These are phyloP conservation scores for Zymoseptoria ardabiliae DNA, from an alignment of 2,329 filamentous ascomycete species.

Conservation along the genomic window DNA sequence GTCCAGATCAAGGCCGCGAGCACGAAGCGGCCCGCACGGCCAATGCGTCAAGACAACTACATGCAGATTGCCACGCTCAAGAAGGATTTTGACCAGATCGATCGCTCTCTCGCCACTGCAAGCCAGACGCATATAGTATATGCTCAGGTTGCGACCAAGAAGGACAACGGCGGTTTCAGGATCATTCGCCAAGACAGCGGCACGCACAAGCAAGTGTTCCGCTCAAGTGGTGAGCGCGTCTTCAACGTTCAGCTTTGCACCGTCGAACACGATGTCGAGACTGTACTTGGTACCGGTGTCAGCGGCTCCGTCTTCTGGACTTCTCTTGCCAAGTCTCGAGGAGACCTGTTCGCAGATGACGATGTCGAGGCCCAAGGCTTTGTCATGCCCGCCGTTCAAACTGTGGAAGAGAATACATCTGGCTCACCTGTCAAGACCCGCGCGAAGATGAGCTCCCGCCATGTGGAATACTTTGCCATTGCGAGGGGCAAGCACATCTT, in stretches of 20 bases:
- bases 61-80: slow-evolving; percentile 91
- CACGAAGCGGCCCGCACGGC: slow-evolving; percentile 45
- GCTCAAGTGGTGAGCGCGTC: slow-evolving; percentile 82
- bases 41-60: slow-evolving; percentile 71
- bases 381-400: slow-evolving; percentile 76
- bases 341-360: slow-evolving; percentile 70
- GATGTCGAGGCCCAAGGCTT: slow-evolving; percentile 80
- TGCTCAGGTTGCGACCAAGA: slow-evolving; percentile 57
- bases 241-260: slow-evolving; percentile 87
- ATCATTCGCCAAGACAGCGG: slow-evolving; percentile 94
- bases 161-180: slow-evolving; percentile 80
- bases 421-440: slow-evolving; percentile 93
- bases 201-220: slow-evolving; percentile 84
- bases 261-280: slow-evolving; percentile 60
- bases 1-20: slow-evolving; percentile 56
- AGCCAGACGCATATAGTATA: slow-evolving; percentile 90
- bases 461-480: slow-evolving; percentile 90
- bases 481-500: slow-evolving; percentile 94
- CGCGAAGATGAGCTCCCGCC: slow-evolving; percentile 78
- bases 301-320: slow-evolving; percentile 98
- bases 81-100: slow-evolving; percentile 96
- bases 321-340: slow-evolving; percentile 65
- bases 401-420: slow-evolving; percentile 82
- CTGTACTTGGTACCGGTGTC: slow-evolving; percentile 84
- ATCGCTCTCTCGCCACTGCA: slow-evolving; percentile 84